Percentiles rank a stretch among this genome's conserved stretches.
Conservation (phyloP, 345 rosid species). For the Psidium friedrichsthalianum region DNA sequence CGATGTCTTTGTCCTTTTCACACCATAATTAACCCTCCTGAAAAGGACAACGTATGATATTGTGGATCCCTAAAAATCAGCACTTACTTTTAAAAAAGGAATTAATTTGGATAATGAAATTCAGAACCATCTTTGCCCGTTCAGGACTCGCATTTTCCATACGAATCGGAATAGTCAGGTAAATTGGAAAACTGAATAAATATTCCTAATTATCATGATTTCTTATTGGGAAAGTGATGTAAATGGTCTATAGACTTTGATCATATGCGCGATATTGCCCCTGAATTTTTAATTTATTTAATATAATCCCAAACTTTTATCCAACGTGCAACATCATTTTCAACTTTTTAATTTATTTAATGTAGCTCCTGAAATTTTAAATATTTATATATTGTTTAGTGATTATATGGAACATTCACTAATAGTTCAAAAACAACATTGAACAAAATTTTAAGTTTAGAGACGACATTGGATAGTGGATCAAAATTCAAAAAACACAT, state of each 20-base stretch:
- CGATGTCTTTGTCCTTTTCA: not conserved
- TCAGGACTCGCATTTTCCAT: not conserved
- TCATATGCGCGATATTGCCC: too few relatives aligned
- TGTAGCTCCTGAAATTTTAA: too few relatives aligned
- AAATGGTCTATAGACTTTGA: fast-evolving
- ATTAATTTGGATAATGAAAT: not conserved
- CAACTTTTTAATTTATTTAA: not conserved
- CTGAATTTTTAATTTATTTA: too few relatives aligned
- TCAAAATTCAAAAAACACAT: too few relatives aligned
- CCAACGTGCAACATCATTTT: fast-evolving
- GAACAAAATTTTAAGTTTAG: too few relatives aligned
- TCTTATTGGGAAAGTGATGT: fast-evolving
- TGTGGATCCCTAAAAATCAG: not conserved
- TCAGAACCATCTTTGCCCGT: fast-evolving
- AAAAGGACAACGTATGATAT: not conserved
- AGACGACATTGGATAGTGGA: too few relatives aligned
- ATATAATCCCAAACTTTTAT: too few relatives aligned
- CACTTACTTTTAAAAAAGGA: not conserved
- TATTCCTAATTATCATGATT: fast-evolving
- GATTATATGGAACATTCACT: too few relatives aligned
- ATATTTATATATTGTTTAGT: too few relatives aligned
- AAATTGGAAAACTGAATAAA: not conserved
- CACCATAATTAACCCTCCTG: not conserved
- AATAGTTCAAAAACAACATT: too few relatives aligned
- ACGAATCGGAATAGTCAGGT: fast-evolving